Conservation (phyloP, 1,284 basidiomycete genomes). For the Irpex sp. region DNA sequence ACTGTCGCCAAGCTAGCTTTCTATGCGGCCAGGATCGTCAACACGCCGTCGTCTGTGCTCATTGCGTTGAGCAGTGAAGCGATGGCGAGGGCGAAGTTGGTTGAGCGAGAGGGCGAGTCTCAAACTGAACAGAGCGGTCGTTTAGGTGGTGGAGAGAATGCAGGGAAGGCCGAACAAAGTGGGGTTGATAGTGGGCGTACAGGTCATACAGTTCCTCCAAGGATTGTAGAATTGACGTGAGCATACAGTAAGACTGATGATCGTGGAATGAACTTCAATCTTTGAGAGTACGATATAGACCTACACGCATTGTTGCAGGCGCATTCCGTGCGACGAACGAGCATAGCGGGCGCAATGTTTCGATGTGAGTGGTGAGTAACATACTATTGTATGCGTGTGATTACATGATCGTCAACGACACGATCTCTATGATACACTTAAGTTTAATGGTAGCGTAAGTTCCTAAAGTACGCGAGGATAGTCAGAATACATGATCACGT, state of each 20-base stretch:
- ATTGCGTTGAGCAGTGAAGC: slow-evolving; percentile 39
- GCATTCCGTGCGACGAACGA: no score
- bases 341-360: no score
- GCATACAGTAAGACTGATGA: neutral
- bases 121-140: neutral
- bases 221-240: neutral
- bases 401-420: no score
- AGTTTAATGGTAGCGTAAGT: no score
- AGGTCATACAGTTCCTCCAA: neutral
- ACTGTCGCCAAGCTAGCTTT: slow-evolving; percentile 50
- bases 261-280: no score
- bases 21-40: slow-evolving; percentile 48
- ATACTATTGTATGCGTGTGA: no score
- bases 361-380: no score
- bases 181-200: neutral
- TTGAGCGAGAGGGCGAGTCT: slow-evolving; percentile 15
- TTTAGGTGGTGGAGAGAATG: neutral
- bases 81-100: slow-evolving; percentile 18
- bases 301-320: no score
- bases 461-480: no score
- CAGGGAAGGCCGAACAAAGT: neutral
- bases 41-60: slow-evolving; percentile 34
- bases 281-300: no score
- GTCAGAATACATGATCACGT: no score
- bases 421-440: no score